These are phyloP conservation scores for Lasiosphaeria ovina DNA, from an alignment of 495 filamentous ascomycete genomes.

Conservation along the genomic window DNA sequence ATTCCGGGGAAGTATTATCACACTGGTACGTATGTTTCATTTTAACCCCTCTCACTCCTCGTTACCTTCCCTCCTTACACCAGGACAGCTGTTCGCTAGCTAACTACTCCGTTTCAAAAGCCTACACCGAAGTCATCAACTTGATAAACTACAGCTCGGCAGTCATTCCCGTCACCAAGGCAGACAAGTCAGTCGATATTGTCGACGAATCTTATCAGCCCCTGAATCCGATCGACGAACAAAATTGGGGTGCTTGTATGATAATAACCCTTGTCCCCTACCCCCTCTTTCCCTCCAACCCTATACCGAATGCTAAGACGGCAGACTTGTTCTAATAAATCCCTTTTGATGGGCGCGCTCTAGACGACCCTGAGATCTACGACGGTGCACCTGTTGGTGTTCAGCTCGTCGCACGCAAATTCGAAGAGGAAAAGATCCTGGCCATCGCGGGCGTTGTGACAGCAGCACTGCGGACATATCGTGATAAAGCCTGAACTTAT, in stretches of 20 bases:
- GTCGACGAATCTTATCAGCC: slow-evolving; percentile 31
- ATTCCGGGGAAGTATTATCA: slow-evolving; percentile 32
- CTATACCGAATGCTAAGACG: not conserved
- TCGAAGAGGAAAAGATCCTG: slow-evolving; percentile 50
- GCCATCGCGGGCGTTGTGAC: slow-evolving; percentile 32
- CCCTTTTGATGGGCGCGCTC: not conserved
- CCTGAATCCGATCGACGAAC: slow-evolving; percentile 34
- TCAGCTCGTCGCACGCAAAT: slow-evolving; percentile 46
- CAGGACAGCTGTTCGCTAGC: too few relatives aligned
- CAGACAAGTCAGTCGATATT: slow-evolving; percentile 36
- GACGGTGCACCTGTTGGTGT: slow-evolving; percentile 48
- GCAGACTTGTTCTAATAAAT: slow-evolving; percentile 16
- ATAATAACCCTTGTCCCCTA: not conserved
- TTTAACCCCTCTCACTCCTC: not conserved
- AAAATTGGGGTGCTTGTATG: slow-evolving; percentile 39
- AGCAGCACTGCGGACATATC: slow-evolving; percentile 13
- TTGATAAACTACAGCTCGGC: slow-evolving; percentile 44
- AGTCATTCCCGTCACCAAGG: slow-evolving; percentile 49
- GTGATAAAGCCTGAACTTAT: not conserved
- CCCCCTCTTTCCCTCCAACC: not conserved
- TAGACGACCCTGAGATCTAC: slow-evolving; percentile 47
- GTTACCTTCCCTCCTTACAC: too few relatives aligned
- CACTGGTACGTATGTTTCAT: slow-evolving; percentile 11
- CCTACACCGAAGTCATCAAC: slow-evolving; percentile 42
- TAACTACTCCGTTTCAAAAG: not conserved